A percentile compares a stretch with the other conserved stretches of the same genome.
These are phyloP conservation scores for Leccinum griseonigrum DNA, from an alignment of 1,284 basidiomycete genomes.

Conservation along the genomic window DNA sequence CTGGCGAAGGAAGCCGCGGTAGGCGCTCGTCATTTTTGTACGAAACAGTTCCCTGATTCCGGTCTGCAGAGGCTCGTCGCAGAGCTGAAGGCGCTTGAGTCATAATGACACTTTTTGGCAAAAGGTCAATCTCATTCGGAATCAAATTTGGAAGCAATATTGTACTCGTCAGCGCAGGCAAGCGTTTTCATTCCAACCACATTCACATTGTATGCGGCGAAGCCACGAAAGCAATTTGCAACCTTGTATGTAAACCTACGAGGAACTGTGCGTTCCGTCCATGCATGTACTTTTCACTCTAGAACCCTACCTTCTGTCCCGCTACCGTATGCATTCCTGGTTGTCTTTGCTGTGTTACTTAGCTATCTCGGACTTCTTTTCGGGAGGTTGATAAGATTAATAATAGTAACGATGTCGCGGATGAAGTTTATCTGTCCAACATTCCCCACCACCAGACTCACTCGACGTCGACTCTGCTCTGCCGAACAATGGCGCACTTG, in stretches of 20 bases:
- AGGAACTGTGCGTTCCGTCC: conserved; percentile 14
- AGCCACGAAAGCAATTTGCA: conserved; percentile 24
- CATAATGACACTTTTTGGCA: conserved; percentile 20
- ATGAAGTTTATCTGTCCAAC: conserved; percentile 16
- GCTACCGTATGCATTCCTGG: conserved; percentile 21
- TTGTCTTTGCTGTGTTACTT: conserved; percentile 19
- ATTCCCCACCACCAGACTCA: conserved; percentile 21
- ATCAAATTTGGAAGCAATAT: conserved; percentile 22
- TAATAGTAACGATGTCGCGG: conserved; percentile 2
- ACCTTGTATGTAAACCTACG: conserved; percentile 32
- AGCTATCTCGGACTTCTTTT: conserved; percentile 4
- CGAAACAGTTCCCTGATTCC: neutral
- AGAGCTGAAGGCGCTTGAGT: conserved; percentile 37
- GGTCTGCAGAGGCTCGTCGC: conserved; percentile 35
- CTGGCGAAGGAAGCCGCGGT: conserved; percentile 50
- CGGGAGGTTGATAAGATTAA: conserved; percentile 7
- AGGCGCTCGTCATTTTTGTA: conserved; percentile 12
- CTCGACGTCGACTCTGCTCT: conserved; percentile 7
- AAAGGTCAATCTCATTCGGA: conserved; percentile 10
- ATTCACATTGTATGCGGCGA: conserved; percentile 31
- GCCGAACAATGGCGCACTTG: conserved; percentile 27
- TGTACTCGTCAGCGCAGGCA: conserved; percentile 27
- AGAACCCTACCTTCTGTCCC: conserved; percentile 14
- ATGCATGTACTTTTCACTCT: conserved; percentile 26
- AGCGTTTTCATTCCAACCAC: conserved; percentile 20